A percentile compares a stretch with the other conserved stretches of the same genome.
Conservation (phyloP, 148 eudicot species). For the Camellia lanceoleosa region DNA sequence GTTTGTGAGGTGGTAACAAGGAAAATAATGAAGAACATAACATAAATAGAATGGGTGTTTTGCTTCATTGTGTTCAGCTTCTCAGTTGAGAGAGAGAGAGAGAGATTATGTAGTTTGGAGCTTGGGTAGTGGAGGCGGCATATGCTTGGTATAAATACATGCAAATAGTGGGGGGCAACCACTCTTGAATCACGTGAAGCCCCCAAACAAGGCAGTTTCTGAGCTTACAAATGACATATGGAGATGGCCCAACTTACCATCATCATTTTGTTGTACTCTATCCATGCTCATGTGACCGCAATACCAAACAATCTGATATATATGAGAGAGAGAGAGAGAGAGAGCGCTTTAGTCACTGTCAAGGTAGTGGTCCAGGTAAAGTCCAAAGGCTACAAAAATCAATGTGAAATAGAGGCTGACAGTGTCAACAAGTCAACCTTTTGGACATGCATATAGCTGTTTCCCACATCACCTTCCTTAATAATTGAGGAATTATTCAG, state of each 20-base stretch:
- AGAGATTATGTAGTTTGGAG: constrained; percentile 1
- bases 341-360: constrained; percentile 5
- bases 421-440: constrained; percentile 21
- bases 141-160: constrained; percentile 20
- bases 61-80: constrained; percentile 29
- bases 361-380: constrained; percentile 11
- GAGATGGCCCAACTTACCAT: constrained; percentile 11
- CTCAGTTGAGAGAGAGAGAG: neutral
- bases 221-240: neutral
- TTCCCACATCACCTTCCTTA: constrained; percentile 2
- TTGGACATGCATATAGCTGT: constrained; percentile 21
- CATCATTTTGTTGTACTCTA: constrained; percentile 2
- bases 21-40: neutral
- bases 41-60: neutral
- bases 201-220: neutral
- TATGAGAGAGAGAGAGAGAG: neutral
- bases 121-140: constrained; percentile 22
- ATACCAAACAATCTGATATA: neutral
- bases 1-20: constrained; percentile 12
- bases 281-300: neutral
- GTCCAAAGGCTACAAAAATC: constrained; percentile 11
- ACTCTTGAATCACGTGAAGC: constrained; percentile 8
- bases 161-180: neutral
- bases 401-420: constrained; percentile 22
- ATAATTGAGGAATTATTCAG: too few relatives aligned